Evolutionary conservation across 2,329 filamentous ascomycete genomes (phyloP).

Genomic region (Cephalotrichum gorgonifer): DNA sequence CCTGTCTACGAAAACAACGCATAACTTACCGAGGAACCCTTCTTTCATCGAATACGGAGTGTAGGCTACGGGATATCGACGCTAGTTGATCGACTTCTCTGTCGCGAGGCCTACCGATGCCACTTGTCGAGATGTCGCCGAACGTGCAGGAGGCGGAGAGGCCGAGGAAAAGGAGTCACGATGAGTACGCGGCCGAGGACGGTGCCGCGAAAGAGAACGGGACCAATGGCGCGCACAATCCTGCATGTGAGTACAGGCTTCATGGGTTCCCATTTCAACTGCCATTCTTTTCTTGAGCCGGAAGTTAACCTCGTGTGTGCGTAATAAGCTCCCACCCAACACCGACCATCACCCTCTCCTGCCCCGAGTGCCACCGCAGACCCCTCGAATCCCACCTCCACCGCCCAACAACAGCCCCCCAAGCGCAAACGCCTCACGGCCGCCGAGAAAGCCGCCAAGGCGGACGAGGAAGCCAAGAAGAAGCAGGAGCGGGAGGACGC

Average conservation of each 20-base stretch:
- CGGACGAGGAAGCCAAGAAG: conserved; percentile 25
- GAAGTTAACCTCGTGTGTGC: too few species aligned
- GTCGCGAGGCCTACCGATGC: conserved; percentile 23
- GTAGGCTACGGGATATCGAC: too few species aligned
- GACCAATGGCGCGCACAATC: conserved; percentile 4
- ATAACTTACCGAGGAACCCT: too few species aligned
- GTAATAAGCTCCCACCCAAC: conserved; percentile 6
- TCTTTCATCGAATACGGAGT: too few species aligned
- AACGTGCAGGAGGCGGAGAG: conserved; percentile 36
- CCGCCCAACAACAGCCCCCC: conserved; percentile 13
- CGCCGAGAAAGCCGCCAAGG: conserved; percentile 26
- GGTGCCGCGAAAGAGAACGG: conserved; percentile 7
- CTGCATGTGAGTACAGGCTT: not conserved
- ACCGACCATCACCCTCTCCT: conserved; percentile 13
- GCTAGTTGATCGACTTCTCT: too few species aligned
- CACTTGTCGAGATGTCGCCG: conserved; percentile 34
- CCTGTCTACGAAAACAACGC: too few species aligned
- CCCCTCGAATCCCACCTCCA: conserved; percentile 7
- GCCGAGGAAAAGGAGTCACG: conserved; percentile 34
- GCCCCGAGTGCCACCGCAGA: conserved; percentile 12
- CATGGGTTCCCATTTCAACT: too few species aligned
- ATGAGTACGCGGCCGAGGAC: conserved; percentile 28
- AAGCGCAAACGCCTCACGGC: conserved; percentile 34
- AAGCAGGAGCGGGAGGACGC: conserved; percentile 23
- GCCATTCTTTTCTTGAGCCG: too few species aligned